A percentile compares a stretch with the other conserved stretches of the same genome.
Evolutionary conservation across 768 basidiomycete genomes (phyloP).

Genomic region (Hemileccinum rubropunctum): DNA sequence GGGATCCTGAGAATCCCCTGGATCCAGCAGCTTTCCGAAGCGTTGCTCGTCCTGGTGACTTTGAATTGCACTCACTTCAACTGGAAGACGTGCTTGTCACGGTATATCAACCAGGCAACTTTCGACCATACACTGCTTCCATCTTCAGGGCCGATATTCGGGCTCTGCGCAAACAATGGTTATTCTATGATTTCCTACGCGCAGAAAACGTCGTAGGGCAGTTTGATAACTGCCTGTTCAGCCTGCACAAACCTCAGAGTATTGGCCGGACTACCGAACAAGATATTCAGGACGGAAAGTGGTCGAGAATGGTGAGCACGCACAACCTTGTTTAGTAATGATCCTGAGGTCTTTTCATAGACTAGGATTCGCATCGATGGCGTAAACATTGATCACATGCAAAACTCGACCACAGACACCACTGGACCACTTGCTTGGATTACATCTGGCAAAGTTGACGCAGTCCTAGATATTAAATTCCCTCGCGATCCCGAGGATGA

Average conservation of each 20-base stretch:
- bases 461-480: slow-evolving; percentile 97
- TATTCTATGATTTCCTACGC: slow-evolving; percentile 88
- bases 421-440: slow-evolving; percentile 94
- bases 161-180: slow-evolving; percentile 85
- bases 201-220: slow-evolving; percentile 97
- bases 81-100: slow-evolving; percentile 93
- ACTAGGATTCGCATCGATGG: slow-evolving; percentile 96
- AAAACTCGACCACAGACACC: slow-evolving; percentile 74
- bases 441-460: slow-evolving; percentile 93
- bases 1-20: slow-evolving; percentile 79
- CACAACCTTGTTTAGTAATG: neutral
- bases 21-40: slow-evolving; percentile 84
- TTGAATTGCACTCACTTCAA: slow-evolving; percentile 85
- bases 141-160: slow-evolving; percentile 92
- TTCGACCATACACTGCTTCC: slow-evolving; percentile 88
- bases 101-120: slow-evolving; percentile 89
- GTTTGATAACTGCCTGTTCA: slow-evolving; percentile 96
- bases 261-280: slow-evolving; percentile 88
- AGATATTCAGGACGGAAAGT: slow-evolving; percentile 78
- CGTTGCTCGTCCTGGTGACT: slow-evolving; percentile 72
- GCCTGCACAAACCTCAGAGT: slow-evolving; percentile 93
- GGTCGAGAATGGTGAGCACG: slow-evolving; percentile 79
- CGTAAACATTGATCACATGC: slow-evolving; percentile 92
- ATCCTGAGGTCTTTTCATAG: slow-evolving; percentile 37
- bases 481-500: slow-evolving; percentile 76